Base-by-base conservation (phyloP, 805 yeast species). In the Candida montana region DNA sequence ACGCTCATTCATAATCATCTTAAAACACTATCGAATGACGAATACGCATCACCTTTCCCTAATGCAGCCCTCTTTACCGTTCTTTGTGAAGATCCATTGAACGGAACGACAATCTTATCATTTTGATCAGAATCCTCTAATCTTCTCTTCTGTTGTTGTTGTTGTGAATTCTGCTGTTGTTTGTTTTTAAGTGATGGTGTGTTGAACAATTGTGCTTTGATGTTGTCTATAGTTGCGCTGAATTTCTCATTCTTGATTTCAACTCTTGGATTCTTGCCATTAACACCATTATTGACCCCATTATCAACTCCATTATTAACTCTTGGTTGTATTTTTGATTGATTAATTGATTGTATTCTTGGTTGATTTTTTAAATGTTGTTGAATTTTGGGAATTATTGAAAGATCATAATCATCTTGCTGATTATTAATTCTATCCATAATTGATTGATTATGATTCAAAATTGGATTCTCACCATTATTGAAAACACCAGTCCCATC, bases 401-500 rank as follows among this genome's bases (percentile, higher is more conserved):
- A 40, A 10, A 31, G 31, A 32, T 55, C 61, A 16, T 32, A 39
- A 5, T 45, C 52, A 31, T 55, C 53, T 9, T 45, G 51, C 2
- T 12, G 2, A 7, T 24, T 27, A 8, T 39, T 26, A 2, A 19
- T 18, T 33, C 53, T 37, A 9, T 37, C 35, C 27, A 7, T 26
- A 8, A 8, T 26, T 7, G 29, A 8, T 13, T 26, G 12, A 11
- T 26, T 8, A 13, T 8, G 13, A 26, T 8, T 26, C 7, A 26
- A 13, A 8, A 26, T 5, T 26, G 29, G 29, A 9, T 19, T 15
- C 12, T 62, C 61, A 8, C 80, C 81, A 12, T 70, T 72, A 40
- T 74, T 71, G 61, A 73, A 81, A 17, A 82, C 58, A 2, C 90
- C 90, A 0, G 88, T 79, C 1, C 74, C 61, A 50, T 83, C 89